These are phyloP conservation scores for Chondrostereum purpureum DNA, from an alignment of 1,284 basidiomycete genomes.

Conservation along the genomic window DNA sequence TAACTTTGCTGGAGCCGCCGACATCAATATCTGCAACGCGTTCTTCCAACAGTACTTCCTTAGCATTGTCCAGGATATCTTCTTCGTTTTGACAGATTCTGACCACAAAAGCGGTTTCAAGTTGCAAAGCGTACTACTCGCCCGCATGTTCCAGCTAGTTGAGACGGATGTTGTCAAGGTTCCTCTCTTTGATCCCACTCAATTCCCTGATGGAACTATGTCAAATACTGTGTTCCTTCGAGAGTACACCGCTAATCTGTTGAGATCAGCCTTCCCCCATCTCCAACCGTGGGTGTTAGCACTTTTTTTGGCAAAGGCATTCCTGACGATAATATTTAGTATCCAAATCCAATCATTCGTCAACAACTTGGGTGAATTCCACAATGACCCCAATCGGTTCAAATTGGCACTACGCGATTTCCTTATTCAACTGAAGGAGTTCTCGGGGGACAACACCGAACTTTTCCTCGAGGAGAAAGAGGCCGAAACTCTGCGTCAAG, in stretches of 20 bases:
- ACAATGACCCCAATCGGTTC: slow-evolving; percentile 88
- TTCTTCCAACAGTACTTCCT: slow-evolving; percentile 84
- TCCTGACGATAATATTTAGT: slow-evolving; percentile 28
- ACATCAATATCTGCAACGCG: slow-evolving; percentile 70
- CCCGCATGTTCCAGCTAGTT: slow-evolving; percentile 91
- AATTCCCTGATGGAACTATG: slow-evolving; percentile 69
- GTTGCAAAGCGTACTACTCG: slow-evolving; percentile 83
- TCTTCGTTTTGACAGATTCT: slow-evolving; percentile 96
- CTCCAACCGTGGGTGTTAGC: slow-evolving; percentile 67
- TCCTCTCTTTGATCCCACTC: slow-evolving; percentile 80
- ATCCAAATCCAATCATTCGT: slow-evolving; percentile 78
- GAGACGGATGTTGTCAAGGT: slow-evolving; percentile 78
- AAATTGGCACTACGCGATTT: slow-evolving; percentile 92
- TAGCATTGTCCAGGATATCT: slow-evolving; percentile 91
- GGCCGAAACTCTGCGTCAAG: slow-evolving; percentile 62
- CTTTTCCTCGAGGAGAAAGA: slow-evolving; percentile 96
- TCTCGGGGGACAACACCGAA: slow-evolving; percentile 66
- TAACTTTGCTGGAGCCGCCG: slow-evolving; percentile 82
- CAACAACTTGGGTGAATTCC: slow-evolving; percentile 76
- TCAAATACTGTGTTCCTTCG: slow-evolving; percentile 82
- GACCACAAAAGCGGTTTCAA: slow-evolving; percentile 99
- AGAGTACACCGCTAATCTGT: slow-evolving; percentile 83
- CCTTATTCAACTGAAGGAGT: slow-evolving; percentile 91
- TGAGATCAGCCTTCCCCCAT: slow-evolving; percentile 87
- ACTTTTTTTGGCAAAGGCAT: slow-evolving; percentile 9